phyloP scores from a whole-genome alignment of 108 stramenopile genomes.

The Cyclotella choctawhatcheeana region DNA sequence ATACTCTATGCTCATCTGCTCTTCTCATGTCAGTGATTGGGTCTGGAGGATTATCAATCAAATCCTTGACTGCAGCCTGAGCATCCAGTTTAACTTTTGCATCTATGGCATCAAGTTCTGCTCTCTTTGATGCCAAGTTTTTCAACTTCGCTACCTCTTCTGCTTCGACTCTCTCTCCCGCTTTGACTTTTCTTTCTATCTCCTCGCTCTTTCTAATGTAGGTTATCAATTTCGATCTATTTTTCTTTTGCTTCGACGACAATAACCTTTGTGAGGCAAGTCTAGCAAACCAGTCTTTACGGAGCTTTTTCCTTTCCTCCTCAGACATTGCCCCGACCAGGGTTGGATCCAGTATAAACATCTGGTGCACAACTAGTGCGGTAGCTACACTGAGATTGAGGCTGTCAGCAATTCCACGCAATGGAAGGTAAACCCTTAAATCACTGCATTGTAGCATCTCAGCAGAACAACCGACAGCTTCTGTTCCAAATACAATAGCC shows the following conservation, averaged over 20 bases:
- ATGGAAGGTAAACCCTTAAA: slow-evolving; percentile 86
- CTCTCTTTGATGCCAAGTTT: slow-evolving; percentile 39
- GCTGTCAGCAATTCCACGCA: slow-evolving; percentile 91
- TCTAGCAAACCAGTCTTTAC: slow-evolving; percentile 79
- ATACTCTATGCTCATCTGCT: slow-evolving; percentile 77
- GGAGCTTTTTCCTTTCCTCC: slow-evolving; percentile 59
- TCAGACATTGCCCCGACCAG: slow-evolving; percentile 69
- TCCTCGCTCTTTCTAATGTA: slow-evolving; percentile 54
- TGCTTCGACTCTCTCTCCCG: slow-evolving; percentile 42
- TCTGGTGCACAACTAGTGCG: slow-evolving; percentile 82
- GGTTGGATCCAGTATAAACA: slow-evolving; percentile 79
- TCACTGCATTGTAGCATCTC: slow-evolving; percentile 81
- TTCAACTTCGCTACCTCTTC: slow-evolving; percentile 58
- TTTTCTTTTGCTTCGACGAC: slow-evolving; percentile 61
- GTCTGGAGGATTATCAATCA: slow-evolving; percentile 77
- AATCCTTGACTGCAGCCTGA: slow-evolving; percentile 61
- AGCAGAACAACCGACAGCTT: slow-evolving; percentile 85
- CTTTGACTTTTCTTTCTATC: slow-evolving; percentile 41
- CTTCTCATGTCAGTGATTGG: slow-evolving; percentile 86
- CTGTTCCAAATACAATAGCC: slow-evolving; percentile 92
- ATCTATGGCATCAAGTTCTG: slow-evolving; percentile 60
- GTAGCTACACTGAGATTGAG: slow-evolving; percentile 89
- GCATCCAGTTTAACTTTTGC: slow-evolving; percentile 23
- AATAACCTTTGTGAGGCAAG: slow-evolving; percentile 77
- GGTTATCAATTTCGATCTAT: slow-evolving; percentile 47